Evolutionary conservation across 306 rosid genomes (phyloP).

Genomic region (Quercus bicolor): DNA sequence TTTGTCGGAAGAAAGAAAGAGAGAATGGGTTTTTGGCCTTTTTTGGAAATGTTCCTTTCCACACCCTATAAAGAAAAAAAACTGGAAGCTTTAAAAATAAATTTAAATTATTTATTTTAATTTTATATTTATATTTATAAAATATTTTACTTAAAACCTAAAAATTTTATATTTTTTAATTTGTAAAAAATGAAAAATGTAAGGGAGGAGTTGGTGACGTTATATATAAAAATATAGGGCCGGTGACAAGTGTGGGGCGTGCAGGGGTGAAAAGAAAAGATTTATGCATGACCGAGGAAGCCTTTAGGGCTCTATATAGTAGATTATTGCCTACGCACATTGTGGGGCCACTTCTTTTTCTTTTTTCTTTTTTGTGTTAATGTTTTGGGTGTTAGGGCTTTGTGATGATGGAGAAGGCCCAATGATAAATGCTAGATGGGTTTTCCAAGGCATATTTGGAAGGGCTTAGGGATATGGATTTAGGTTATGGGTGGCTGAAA

Average conservation of each 20-base stretch:
- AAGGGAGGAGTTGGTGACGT: neutral
- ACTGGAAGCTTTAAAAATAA: too few species aligned
- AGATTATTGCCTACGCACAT: neutral
- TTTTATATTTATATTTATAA: too few species aligned
- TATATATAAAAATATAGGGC: neutral
- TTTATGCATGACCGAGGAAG: neutral
- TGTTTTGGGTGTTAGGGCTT: neutral
- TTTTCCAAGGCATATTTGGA: neutral
- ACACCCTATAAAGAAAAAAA: too few species aligned
- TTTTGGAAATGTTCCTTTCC: neutral
- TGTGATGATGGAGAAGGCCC: neutral
- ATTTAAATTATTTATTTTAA: too few species aligned
- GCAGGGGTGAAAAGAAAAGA: neutral
- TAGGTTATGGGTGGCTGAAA: neutral
- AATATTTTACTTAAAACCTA: too few species aligned
- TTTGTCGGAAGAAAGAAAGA: too few species aligned
- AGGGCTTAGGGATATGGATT: neutral
- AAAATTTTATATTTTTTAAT: too few species aligned
- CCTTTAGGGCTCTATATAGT: neutral
- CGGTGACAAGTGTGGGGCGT: slow-evolving; percentile 13
- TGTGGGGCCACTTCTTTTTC: neutral
- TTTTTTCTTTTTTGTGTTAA: too few species aligned
- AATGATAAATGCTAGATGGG: too few species aligned
- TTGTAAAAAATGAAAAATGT: too few species aligned
- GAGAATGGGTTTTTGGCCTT: neutral